Evolutionary conservation across 2,329 filamentous ascomycete genomes (phyloP), one percentile per base, ranked within the genome.

Genomic region (Simplicillium aogashimaense): DNA sequence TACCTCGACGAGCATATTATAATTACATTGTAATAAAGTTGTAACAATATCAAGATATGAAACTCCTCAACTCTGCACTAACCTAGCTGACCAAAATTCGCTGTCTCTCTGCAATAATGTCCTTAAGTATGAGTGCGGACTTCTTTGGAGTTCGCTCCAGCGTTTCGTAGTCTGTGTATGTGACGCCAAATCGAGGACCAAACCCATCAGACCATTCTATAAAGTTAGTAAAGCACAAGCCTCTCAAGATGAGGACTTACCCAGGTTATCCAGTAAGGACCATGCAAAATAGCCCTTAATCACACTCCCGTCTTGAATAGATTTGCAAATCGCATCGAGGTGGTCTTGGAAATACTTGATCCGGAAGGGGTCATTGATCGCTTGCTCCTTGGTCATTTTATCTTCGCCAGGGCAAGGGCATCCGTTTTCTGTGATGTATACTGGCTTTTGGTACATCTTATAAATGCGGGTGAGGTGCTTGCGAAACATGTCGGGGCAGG

Each of bases 191-290:
- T 2, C 60, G 50, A 15, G 59, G 58, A 1, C 55, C 57, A 35
- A 56, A 66, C 4, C 63, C 62, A 29, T 57, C 58, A 8, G 59
- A 61, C 62, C 61, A 58, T 44, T 59, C 49, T 48, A 50, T 29
- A 31, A 4, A 1, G 29, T 40, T 28, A 43, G 35, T 14, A 6
- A 17, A 4, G 10, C 15, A 11, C 16, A 30, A 2, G 7, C 13
- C 7, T 13, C 18, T 35, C 17, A n/a, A 30, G 4, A 16, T n/a
- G n/a, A 35, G 12, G 35, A 46, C 53, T 40, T 49, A 58, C 56
- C 59, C 30, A 60, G 53, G 32, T 63, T 63, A 38, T 61, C 59
- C 33, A 56, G 47, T 33, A 61, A 51, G 7, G 52, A 54, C 60
- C 59, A 63, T 2, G 51, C 59, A 43, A 56, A 61, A 37, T 61